phyloP scores from a whole-genome alignment of 2,329 filamentous ascomycete genomes.

The Colletotrichum nymphaeae region DNA sequence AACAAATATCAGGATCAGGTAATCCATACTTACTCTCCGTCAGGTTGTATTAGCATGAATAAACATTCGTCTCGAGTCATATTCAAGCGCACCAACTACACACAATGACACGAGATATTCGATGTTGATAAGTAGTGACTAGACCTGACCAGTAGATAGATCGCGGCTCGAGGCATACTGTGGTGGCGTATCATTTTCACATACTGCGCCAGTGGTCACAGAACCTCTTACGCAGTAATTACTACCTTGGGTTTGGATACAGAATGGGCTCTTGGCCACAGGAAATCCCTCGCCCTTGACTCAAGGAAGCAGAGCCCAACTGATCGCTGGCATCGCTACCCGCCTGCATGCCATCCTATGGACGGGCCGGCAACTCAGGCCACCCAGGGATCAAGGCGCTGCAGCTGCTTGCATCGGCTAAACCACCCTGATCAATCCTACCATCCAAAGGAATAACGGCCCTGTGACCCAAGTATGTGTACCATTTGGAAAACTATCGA shows the following conservation, averaged over 20 bases:
- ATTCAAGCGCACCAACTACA: background rate
- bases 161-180: background rate
- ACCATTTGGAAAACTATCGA: background rate
- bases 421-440: constrained; percentile 14
- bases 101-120: background rate
- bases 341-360: constrained; percentile 14
- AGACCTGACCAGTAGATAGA: background rate
- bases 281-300: constrained; percentile 14
- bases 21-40: background rate
- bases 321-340: constrained; percentile 15
- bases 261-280: constrained; percentile 1
- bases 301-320: constrained; percentile 7
- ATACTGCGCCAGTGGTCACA: background rate
- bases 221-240: background rate
- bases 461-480: background rate
- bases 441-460: background rate
- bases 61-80: background rate
- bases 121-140: background rate
- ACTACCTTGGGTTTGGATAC: constrained; percentile 21
- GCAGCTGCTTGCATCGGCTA: constrained; percentile 18
- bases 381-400: background rate
- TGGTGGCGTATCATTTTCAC: background rate
- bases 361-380: constrained; percentile 12
- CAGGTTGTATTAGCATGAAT: background rate
- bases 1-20: background rate